Conservation (phyloP, 2,329 filamentous ascomycete genomes). For the Didymella lethalis region DNA sequence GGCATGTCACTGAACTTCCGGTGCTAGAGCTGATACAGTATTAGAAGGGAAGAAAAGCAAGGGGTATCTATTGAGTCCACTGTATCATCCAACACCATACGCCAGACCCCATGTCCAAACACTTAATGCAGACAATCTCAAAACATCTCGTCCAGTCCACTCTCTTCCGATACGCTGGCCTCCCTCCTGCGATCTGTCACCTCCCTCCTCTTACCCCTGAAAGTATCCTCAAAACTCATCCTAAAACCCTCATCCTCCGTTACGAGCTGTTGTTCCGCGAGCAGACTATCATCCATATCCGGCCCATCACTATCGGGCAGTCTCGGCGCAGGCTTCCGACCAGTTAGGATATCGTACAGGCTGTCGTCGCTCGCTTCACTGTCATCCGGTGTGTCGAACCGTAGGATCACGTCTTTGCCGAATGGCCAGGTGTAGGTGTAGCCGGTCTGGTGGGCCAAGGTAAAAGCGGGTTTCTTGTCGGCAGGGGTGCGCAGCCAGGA, state of each 20-base stretch:
- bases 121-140: slow-evolving; percentile 13
- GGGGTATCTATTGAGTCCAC: slow-evolving; percentile 3
- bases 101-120: background rate
- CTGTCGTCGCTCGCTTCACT: slow-evolving; percentile 57
- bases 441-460: slow-evolving; percentile 48
- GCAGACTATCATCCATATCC: slow-evolving; percentile 17
- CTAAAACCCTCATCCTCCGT: slow-evolving; percentile 26
- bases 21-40: background rate
- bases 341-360: slow-evolving; percentile 58
- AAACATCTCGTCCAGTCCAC: slow-evolving; percentile 49
- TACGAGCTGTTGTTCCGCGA: slow-evolving; percentile 20
- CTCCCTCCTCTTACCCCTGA: slow-evolving; percentile 30
- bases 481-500: slow-evolving; percentile 38
- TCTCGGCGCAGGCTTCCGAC: slow-evolving; percentile 53
- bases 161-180: slow-evolving; percentile 40
- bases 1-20: background rate
- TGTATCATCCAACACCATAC: slow-evolving; percentile 3
- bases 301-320: slow-evolving; percentile 26
- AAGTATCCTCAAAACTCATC: slow-evolving; percentile 55
- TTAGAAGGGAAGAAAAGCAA: background rate
- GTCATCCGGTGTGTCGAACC: slow-evolving; percentile 39
- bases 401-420: slow-evolving; percentile 48
- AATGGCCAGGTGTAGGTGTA: slow-evolving; percentile 54
- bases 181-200: slow-evolving; percentile 12
- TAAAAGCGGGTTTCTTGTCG: slow-evolving; percentile 47